Base-by-base conservation (phyloP, 2,329 filamentous ascomycete species). In the Phoma sp. region DNA sequence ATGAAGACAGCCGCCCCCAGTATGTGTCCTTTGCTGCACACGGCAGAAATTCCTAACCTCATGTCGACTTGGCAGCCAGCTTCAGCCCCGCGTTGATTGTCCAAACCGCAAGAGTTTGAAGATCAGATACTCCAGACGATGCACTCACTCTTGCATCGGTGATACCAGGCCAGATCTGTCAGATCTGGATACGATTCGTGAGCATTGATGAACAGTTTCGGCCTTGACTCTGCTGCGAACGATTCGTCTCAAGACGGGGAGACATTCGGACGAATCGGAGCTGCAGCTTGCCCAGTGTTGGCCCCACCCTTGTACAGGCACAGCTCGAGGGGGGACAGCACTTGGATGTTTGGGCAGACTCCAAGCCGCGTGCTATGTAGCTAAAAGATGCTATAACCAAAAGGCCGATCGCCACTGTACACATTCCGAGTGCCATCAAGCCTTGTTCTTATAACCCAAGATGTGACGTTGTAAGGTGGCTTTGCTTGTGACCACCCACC, bases 381-480 rank as follows among this genome's bases (percentile, higher is more conserved):
- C 3, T n/a, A 18, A 2, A 33, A 18, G 18, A 25, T 25, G 3
- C 2, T n/a, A 18, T 8, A 2, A 4, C 10, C 13, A 7, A 3
- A 2, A n/a, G 2, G 4, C 24, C 24, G 24, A 27, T 10, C 8
- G 18, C 18, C 24, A 11, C 36, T 37, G 11, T 24, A 37, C 36
- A 29, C 8, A n/a, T 22, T 33, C 35, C 41, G 32, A 39, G 43
- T 24, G 33, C 43, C 42, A 47, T 33, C 32, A 51, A 11, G 10
- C 24, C 43, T 14, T n/a, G 29, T 35, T 22, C 10, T 18, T 27
- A 11, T 37, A 25, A 38, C 32, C 11, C 32, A 35, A 29, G 47
- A 51, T 54, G 64, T 67, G 63, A 68, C 62, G 63, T 64, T 62
- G 64, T 46, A 47, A 30, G 58, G 63, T 68, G 68, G 68, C 68